Evolutionary conservation across 306 rosid genomes (phyloP), one percentile per base, ranked within the genome.

Genomic region (Malus domestica): DNA sequence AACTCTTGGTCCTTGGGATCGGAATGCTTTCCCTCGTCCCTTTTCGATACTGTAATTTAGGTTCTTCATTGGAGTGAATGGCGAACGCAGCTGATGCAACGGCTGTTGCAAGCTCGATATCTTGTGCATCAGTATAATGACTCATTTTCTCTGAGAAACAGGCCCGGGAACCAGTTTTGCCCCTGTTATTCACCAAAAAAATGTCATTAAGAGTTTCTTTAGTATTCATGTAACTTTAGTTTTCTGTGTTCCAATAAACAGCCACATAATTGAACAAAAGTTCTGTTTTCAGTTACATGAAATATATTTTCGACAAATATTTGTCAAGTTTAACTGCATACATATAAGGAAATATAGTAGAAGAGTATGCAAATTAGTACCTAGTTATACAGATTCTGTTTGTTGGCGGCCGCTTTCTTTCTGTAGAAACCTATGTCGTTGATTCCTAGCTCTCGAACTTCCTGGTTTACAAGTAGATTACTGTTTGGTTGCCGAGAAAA

Each of bases 21-120:
- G 73, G 76, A 14, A 67, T 66, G 44, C 33, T 71, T 38, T 72
- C 81, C 72, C 71, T 80, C 80, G 60, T 84, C 82, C 71, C 86
- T 32, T 61, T 87, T 78, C 71, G 78, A 40, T 77, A 7, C 33
- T 67, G 83, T 22, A 49, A 70, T 61, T 81, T 87, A 6, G 65
- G 80, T 77, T 88, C 85, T 77, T 90, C 90, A 8, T 80, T 76
- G 1, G 93, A 85, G 74, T 81, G 80, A 84, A 90, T 79, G n/a
- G 91, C 89, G 60, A 76, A 78, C 38, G 88, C 90, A 76, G 86
- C 89, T 64, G 96, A 86, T 67, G 90, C 91, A 35, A 84, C 81
- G n/a, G 90, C 89, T 35, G 90, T 58, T 68, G 83, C 86, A 73
- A 80, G 80, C 71, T 87, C 90, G 3, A 67, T 73, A 18, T 91